Evolutionary conservation across 1,284 basidiomycete genomes (phyloP).

Genomic region (Flammula alnicola): DNA sequence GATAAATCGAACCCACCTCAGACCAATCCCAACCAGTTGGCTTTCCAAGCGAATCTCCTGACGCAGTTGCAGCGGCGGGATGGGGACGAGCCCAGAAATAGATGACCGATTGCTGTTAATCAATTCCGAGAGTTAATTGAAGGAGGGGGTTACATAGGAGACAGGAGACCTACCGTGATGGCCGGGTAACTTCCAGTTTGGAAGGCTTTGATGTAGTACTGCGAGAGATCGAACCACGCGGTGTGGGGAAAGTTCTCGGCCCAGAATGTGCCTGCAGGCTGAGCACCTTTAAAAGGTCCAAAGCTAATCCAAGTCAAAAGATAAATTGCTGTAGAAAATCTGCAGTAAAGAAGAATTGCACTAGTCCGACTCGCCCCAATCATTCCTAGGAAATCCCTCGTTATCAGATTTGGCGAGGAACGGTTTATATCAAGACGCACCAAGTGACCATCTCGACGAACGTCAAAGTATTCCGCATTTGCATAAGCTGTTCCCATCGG

Average conservation of each 20-base stretch:
- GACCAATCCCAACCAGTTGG: constrained; percentile 50
- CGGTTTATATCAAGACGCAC: constrained; percentile 25
- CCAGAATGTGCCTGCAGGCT: constrained; percentile 41
- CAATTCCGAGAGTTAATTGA: not conserved
- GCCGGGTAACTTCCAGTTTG: constrained; percentile 67
- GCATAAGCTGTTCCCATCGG: constrained; percentile 48
- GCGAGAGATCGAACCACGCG: constrained; percentile 49
- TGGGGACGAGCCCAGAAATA: constrained; percentile 69
- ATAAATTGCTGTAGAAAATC: not conserved
- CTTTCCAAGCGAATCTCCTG: constrained; percentile 37
- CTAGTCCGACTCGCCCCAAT: constrained; percentile 47
- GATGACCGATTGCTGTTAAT: constrained; percentile 51
- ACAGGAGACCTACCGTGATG: constrained; percentile 42
- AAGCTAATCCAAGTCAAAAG: constrained; percentile 21
- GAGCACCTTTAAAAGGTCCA: constrained; percentile 35
- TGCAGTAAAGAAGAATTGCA: constrained; percentile 22
- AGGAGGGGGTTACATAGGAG: not conserved
- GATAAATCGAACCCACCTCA: constrained; percentile 29
- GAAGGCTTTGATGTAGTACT: constrained; percentile 65
- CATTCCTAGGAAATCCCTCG: constrained; percentile 36
- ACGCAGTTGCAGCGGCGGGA: constrained; percentile 47
- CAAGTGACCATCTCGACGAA: constrained; percentile 51
- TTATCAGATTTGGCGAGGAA: not conserved
- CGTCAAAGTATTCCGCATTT: constrained; percentile 40
- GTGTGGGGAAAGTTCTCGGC: constrained; percentile 41